Conservation (phyloP, 495 filamentous ascomycete species). For the Penicillium robsamsonii region DNA sequence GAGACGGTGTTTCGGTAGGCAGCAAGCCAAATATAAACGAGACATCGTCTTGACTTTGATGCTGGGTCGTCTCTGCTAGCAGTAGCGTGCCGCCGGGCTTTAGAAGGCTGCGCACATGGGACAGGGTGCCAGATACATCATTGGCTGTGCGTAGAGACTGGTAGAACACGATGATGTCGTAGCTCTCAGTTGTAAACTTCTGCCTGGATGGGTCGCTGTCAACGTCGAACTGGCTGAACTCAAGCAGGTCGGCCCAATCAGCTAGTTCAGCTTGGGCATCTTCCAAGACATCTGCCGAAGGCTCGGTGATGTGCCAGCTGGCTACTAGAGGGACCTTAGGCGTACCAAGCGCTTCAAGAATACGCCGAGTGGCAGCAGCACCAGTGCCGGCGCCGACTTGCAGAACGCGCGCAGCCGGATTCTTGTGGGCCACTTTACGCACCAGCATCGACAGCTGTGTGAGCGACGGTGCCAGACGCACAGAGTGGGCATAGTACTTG, state of each 20-base stretch:
- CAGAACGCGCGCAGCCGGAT: not conserved
- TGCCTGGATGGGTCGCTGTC: not conserved
- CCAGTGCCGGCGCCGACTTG: not conserved
- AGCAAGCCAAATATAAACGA: too few relatives aligned
- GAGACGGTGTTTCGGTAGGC: too few relatives aligned
- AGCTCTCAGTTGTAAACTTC: not conserved
- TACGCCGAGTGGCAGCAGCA: not conserved
- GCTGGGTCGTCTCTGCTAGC: not conserved
- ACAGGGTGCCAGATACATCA: not conserved
- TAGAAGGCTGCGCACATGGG: not conserved
- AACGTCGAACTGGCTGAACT: not conserved
- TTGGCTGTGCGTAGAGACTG: not conserved
- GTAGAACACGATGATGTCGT: not conserved
- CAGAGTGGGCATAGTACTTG: not conserved
- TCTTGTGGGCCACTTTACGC: not conserved
- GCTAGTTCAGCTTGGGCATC: not conserved
- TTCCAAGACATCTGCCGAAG: not conserved
- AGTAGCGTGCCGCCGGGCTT: not conserved
- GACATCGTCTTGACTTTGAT: too few relatives aligned
- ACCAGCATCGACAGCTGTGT: not conserved
- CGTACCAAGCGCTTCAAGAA: not conserved
- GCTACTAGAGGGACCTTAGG: too few relatives aligned
- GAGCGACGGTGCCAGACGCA: too few relatives aligned
- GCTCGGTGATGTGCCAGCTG: not conserved
- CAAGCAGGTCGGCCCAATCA: not conserved